Evolutionary conservation across 2,329 filamentous ascomycete genomes (phyloP), one percentile per base, ranked within the genome.

Genomic region (Colletotrichum brevisporum): DNA sequence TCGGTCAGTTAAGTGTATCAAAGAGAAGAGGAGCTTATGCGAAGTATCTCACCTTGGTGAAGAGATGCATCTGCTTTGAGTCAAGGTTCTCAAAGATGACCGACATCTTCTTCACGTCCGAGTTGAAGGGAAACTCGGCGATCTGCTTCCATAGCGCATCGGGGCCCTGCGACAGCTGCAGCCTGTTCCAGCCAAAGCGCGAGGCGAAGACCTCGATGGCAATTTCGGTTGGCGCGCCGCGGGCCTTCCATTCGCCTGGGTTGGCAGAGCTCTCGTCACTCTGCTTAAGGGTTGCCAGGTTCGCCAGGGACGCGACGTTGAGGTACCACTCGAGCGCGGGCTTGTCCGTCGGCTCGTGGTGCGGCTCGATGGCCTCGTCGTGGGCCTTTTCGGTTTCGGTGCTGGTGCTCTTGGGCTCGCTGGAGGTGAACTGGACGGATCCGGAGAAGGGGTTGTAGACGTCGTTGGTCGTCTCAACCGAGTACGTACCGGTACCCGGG

Each of bases 71-170:
- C 21, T 56, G 18, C 13, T n/a, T 43, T 4, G 36, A 56, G 6
- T 4, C 18, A 15, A 45, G n/a, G 60, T 83, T 73, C 68, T 80
- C 78, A 78, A 90, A 91, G 63, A 92, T 86, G 50, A 92, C 90
- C 0, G 90, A 92, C 91, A 93, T 93, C 70, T 90, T 89, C 82
- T 93, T 93, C 72, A 92, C 87, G 70, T 90, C 89, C 0, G 90
- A 92, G 74, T 92, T 91, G 75, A 93, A 93, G 0, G 90, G 90
- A 59, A 91, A 90, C 75, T 93, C 91, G 1, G 88, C 86, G 52
- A 91, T 79, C 71, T 90, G 83, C 50, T 80, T 81, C 86, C 86
- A 90, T 48, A 83, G 78, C 1, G 84, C 80, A 13, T 80, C 78
- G 0, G 86, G 80, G 6, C 85, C 87, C 36, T 83, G 81, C 0